phyloP scores from a whole-genome alignment of 2,329 filamentous ascomycete species.

The Penicillium sp. region DNA sequence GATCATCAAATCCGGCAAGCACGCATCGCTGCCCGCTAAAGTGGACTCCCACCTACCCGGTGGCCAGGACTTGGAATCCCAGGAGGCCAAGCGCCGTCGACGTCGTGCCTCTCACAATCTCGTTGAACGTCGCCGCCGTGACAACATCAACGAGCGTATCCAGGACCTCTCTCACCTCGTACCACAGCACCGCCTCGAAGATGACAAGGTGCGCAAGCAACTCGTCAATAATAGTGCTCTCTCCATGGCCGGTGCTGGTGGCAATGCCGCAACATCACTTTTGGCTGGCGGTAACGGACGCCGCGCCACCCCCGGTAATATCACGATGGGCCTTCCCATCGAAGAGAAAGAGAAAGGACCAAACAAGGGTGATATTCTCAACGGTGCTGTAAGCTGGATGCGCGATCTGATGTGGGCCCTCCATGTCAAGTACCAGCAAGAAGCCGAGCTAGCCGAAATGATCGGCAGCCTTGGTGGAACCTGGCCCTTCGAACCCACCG shows the following conservation, averaged over 20 bases:
- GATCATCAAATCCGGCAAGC: slow-evolving; percentile 79
- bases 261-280: slow-evolving; percentile 73
- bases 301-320: slow-evolving; percentile 78
- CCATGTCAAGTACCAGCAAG: slow-evolving; percentile 84
- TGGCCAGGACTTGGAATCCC: slow-evolving; percentile 67
- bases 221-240: slow-evolving; percentile 89
- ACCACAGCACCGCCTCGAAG: slow-evolving; percentile 87
- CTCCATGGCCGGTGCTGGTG: slow-evolving; percentile 71
- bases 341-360: slow-evolving; percentile 99
- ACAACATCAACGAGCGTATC: slow-evolving; percentile 99
- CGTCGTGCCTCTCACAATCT: slow-evolving; percentile 94
- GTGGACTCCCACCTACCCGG: slow-evolving; percentile 60
- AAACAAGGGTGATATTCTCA: slow-evolving; percentile 98
- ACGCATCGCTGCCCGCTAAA: slow-evolving; percentile 88
- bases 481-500: slow-evolving; percentile 80
- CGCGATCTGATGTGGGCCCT: slow-evolving; percentile 97
- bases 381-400: slow-evolving; percentile 95
- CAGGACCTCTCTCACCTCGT: slow-evolving; percentile 95
- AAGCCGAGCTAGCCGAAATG: slow-evolving; percentile 80
- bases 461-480: slow-evolving; percentile 73
- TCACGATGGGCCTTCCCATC: slow-evolving; percentile 87
- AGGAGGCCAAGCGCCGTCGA: slow-evolving; percentile 91
- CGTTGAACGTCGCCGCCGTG: slow-evolving; percentile 89
- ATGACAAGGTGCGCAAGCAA: slow-evolving; percentile 95
- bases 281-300: slow-evolving; percentile 83